Evolutionary conservation across 768 basidiomycete species (phyloP), one percentile per base, ranked within the genome.

Genomic region (Podaxis carcinomalis): DNA sequence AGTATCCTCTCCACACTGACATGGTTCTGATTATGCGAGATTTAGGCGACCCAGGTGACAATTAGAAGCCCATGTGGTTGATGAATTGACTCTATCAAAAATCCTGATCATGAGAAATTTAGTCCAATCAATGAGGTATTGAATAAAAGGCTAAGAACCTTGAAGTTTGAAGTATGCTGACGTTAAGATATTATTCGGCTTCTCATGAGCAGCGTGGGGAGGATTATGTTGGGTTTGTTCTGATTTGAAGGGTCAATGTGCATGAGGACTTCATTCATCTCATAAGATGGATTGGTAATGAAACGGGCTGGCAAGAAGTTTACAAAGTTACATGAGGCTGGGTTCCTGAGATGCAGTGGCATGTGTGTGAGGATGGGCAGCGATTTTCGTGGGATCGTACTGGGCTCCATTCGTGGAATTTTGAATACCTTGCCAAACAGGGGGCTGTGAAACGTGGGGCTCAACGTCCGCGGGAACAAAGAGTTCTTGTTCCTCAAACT

Each of bases 391-490:
- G 28, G 19, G 28, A 36, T 37, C 27, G 53, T 35, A 13, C 9
- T 47, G 16, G 3, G n/a, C 21, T n/a, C 44, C 59, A 27, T 61
- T 61, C 52, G 28, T 51, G 23, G 59, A 6, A 54, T 27, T 61
- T 51, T 39, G 44, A 25, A 35, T n/a, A 19, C 59, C 42, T 11
- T 59, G 28, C 28, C 28, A 32, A 32, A 32, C 28, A 0, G 28
- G 51, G 51, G 40, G 51, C 44, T 32, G 59, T 47, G 59, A 19
- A 7, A 25, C 23, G n/a, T 25, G 52, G 16, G 68, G 55, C 63
- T 73, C 73, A 46, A 75, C 68, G 62, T 90, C 87, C 25, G 88
- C 89, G 27, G 91, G 92, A 25, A 90, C 86, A 66, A 92, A 92
- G 28, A 90, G 75, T 46, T 84, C 78, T 62, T 85, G 85, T 49